Percentiles rank a stretch among this genome's conserved stretches.
These are phyloP conservation scores for Candida sp. DNA, from an alignment of 1,139 yeast genomes.

Conservation along the genomic window DNA sequence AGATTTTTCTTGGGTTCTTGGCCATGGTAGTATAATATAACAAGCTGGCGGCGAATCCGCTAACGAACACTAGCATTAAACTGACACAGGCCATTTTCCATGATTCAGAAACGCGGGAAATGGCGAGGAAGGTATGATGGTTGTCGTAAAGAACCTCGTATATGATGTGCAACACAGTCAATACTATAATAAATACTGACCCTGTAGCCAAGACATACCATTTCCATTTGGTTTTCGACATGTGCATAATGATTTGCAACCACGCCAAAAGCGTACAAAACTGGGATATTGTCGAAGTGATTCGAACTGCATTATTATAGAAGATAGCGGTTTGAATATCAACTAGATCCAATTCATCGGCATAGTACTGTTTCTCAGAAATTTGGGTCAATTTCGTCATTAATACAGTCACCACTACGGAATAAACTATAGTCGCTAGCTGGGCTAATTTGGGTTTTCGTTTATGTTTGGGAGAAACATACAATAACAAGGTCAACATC, in stretches of 20 bases:
- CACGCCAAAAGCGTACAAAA: slow-evolving; percentile 37
- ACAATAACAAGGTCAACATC: slow-evolving; percentile 49
- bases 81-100: slow-evolving; percentile 22
- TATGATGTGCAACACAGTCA: slow-evolving; percentile 15
- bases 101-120: slow-evolving; percentile 9
- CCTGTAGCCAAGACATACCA: slow-evolving; percentile 17
- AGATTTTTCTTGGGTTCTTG: slow-evolving; percentile 28
- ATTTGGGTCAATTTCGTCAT: slow-evolving; percentile 32
- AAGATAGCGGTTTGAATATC: slow-evolving; percentile 27
- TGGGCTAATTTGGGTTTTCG: slow-evolving; percentile 46
- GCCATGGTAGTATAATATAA: slow-evolving; percentile 24
- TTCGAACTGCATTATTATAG: slow-evolving; percentile 22
- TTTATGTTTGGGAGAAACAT: slow-evolving; percentile 43
- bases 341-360: slow-evolving; percentile 36
- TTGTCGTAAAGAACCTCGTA: slow-evolving; percentile 11
- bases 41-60: slow-evolving; percentile 25
- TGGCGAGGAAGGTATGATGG: slow-evolving; percentile 4
- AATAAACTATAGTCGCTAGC: slow-evolving; percentile 42
- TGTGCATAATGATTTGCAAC: slow-evolving; percentile 30
- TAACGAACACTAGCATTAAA: slow-evolving; percentile 19
- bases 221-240: slow-evolving; percentile 20
- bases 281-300: slow-evolving; percentile 27
- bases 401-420: slow-evolving; percentile 41
- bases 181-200: slow-evolving; percentile 14
- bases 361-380: slow-evolving; percentile 30